Base-by-base conservation (phyloP, 176 grass and related monocot genomes). In the Thalia dealbata region DNA sequence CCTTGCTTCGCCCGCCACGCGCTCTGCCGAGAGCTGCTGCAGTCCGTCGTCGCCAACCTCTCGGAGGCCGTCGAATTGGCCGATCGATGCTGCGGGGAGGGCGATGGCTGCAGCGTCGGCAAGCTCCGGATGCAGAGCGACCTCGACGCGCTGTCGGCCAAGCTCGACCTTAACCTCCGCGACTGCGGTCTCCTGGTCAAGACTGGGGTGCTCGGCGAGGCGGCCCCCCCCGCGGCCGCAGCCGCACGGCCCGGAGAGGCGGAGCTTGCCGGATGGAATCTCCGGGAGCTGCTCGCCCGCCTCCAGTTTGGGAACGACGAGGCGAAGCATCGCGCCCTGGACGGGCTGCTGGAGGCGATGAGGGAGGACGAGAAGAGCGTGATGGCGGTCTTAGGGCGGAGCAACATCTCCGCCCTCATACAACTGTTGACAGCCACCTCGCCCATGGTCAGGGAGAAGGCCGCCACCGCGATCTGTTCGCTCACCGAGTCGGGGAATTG, bases 221-320 rank as follows among this genome's bases (percentile, higher is more conserved):
- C 79, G 12, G 81, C 90, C 24, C 54, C 75, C 55, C 71, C 88
- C 6, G 59, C 44, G 0, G 3, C 25, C 52, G 9, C 85, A 61
- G 81, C 67, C 30, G 10, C 46, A 50, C 19, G 30, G 50, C 10
- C 67, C 55, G 7, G 16, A 13, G 38, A 76, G 63, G 9, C 64
- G 14, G 14, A 64, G 65, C n/a, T 13, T 19, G 24, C 41, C 11
- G 16, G 61, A 25, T 7, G 64, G 68, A 56, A 74, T 44, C 86
- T 99, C 6, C 56, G 88, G 32, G 95, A 99, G 83, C 68, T 99
- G 64, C 85, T 95, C 24, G 90, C 90, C 15, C 85, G 90, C 74
- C 83, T 99, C 19, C 95, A 95, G 82, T 95, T 99, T 43, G 95
- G 90, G 32, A 90, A 95, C 58, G 85, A 91, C 0, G 95, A 99